Evolutionary conservation across 768 basidiomycete genomes (phyloP).

Genomic region (Kwoniella heveanensis): DNA sequence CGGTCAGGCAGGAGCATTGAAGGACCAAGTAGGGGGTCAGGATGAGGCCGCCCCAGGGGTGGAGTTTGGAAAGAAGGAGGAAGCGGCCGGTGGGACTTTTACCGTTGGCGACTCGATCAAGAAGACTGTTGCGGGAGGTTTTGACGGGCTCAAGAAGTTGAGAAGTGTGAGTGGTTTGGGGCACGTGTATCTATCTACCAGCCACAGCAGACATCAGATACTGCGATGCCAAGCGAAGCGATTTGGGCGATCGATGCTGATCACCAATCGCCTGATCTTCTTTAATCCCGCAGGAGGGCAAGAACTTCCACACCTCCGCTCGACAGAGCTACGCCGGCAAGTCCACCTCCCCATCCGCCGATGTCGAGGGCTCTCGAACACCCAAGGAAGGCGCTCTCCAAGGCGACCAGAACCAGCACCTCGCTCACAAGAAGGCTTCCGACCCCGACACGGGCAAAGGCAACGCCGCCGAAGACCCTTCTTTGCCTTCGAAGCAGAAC

Average conservation of each 20-base stretch:
- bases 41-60: constrained; percentile 29
- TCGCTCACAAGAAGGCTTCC: constrained; percentile 43
- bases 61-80: constrained; percentile 42
- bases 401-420: constrained; percentile 51
- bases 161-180: constrained; percentile 20
- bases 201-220: too few species aligned
- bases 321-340: constrained; percentile 18
- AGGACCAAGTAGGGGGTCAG: constrained; percentile 54
- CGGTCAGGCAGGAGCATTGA: constrained; percentile 31
- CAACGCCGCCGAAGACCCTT: constrained; percentile 46
- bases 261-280: too few species aligned
- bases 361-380: constrained; percentile 22
- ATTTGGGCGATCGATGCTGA: too few species aligned
- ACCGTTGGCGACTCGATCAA: constrained; percentile 26
- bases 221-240: too few species aligned
- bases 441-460: constrained; percentile 40
- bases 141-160: constrained; percentile 34
- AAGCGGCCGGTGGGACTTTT: constrained; percentile 31
- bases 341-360: constrained; percentile 19
- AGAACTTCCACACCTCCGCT: constrained; percentile 39
- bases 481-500: constrained; percentile 43
- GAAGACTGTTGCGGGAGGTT: constrained; percentile 27
- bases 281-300: constrained; percentile 17
- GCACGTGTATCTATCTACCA: too few species aligned
- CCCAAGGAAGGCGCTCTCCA: constrained; percentile 34